Conservation (phyloP, 306 rosid genomes). For the Sechiopsis laciniata region DNA sequence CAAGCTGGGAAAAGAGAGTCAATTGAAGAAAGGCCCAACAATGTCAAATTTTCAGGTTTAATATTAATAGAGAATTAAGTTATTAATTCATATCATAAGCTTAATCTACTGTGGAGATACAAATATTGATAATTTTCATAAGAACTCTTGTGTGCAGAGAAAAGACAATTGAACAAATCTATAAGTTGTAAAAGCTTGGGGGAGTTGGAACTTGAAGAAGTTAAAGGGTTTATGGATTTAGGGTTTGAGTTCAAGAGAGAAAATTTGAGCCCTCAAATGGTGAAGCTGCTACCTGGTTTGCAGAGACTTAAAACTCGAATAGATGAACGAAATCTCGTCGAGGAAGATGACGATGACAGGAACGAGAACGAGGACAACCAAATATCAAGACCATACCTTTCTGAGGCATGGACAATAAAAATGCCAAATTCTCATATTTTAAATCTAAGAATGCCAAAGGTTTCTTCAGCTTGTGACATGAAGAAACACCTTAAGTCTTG, state of each 20-base stretch:
- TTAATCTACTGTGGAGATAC: neutral
- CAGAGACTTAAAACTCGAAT: conserved; percentile 39
- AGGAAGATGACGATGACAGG: conserved; percentile 13
- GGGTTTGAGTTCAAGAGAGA: conserved; percentile 68
- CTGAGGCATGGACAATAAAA: conserved; percentile 80
- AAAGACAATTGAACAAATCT: conserved; percentile 41
- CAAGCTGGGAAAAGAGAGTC: neutral
- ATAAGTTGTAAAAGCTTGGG: conserved; percentile 58
- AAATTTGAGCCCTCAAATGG: conserved; percentile 47
- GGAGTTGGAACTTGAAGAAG: conserved; percentile 80
- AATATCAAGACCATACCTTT: conserved; percentile 61
- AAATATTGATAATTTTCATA: neutral
- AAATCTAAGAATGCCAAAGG: conserved; percentile 45
- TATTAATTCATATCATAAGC: neutral
- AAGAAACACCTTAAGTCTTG: conserved; percentile 63
- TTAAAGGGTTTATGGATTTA: conserved; percentile 76
- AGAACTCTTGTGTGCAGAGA: neutral
- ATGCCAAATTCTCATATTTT: conserved; percentile 57
- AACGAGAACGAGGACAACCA: neutral
- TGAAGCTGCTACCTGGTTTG: conserved; percentile 66
- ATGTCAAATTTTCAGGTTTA: conserved; percentile 12
- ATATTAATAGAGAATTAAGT: neutral
- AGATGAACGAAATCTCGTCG: conserved; percentile 13
- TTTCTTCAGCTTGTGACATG: conserved; percentile 49
- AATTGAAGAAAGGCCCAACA: conserved; percentile 22